phyloP scores from a whole-genome alignment of 108 stramenopile genomes.

The Conticribra weissflogii region DNA sequence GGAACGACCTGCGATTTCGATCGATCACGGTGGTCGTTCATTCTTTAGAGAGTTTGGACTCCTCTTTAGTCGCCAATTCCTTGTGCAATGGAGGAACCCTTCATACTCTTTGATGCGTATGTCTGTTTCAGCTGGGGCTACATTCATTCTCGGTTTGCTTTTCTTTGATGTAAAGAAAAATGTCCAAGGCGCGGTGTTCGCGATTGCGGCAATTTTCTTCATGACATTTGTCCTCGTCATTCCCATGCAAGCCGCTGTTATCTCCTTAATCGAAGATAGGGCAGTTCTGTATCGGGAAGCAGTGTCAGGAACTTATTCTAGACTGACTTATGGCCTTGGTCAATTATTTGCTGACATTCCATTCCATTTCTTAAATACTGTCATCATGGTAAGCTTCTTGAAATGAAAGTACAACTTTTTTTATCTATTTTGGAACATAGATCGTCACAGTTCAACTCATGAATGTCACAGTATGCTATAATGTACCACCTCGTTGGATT shows the following conservation, averaged over 20 bases:
- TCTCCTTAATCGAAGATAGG: constrained; percentile 51
- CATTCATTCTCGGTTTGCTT: constrained; percentile 39
- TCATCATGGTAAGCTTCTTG: constrained; percentile 24
- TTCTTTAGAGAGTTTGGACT: constrained; percentile 32
- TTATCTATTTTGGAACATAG: background rate
- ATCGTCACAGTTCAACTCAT: too few species aligned
- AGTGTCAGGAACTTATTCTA: constrained; percentile 43
- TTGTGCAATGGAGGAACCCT: constrained; percentile 51
- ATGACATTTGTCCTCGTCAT: constrained; percentile 50
- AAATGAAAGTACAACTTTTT: background rate
- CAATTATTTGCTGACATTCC: constrained; percentile 48
- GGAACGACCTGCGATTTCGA: background rate
- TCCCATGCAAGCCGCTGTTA: constrained; percentile 52
- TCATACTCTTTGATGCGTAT: constrained; percentile 47
- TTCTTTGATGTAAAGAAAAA: constrained; percentile 38
- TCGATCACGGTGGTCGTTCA: background rate
- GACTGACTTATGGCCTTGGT: constrained; percentile 46
- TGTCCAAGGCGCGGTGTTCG: constrained; percentile 46
- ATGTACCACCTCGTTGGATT: constrained; percentile 51
- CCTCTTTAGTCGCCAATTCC: constrained; percentile 35
- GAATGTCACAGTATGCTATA: constrained; percentile 21
- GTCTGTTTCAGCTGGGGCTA: constrained; percentile 11
- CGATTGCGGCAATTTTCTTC: constrained; percentile 52
- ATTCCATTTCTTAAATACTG: constrained; percentile 44
- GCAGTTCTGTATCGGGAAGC: constrained; percentile 55